A percentile compares a stretch with the other conserved stretches of the same genome.
phyloP scores from a whole-genome alignment of 169 alveolate species.

The Toxoplasma gondii region DNA sequence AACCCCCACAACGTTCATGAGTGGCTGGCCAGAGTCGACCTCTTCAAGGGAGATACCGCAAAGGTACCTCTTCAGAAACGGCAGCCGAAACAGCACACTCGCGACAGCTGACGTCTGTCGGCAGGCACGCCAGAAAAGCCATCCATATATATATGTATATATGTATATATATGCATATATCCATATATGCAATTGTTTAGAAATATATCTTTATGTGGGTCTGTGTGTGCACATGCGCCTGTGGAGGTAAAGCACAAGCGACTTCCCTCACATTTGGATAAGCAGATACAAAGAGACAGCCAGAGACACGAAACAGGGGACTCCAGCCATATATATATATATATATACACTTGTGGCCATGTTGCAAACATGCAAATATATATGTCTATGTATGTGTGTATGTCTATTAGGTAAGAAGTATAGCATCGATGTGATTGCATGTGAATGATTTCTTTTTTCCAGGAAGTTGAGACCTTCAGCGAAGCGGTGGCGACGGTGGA shows the following conservation, averaged over 20 bases:
- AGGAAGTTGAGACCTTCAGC: constrained; percentile 68
- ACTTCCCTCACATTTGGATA: too few relatives aligned
- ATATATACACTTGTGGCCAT: neutral
- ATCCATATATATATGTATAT: neutral
- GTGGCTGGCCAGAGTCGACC: constrained; percentile 86
- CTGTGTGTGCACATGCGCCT: neutral
- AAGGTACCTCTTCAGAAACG: constrained; percentile 11
- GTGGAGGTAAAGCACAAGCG: too few relatives aligned
- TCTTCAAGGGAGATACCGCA: constrained; percentile 62
- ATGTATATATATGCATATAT: neutral
- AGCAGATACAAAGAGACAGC: too few relatives aligned
- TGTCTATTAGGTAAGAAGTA: too few relatives aligned
- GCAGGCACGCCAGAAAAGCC: neutral
- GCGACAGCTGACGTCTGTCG: too few relatives aligned
- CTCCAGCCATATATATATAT: neutral
- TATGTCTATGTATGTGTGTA: neutral
- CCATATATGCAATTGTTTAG: neutral
- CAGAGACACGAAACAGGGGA: neutral
- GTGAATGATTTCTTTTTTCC: neutral
- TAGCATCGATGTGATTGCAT: too few relatives aligned
- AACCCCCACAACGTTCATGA: constrained; percentile 92
- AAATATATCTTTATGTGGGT: neutral
- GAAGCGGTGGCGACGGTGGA: constrained; percentile 82
- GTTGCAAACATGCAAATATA: neutral
- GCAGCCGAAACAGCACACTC: too few relatives aligned